Evolutionary conservation across 73 alveolate species (phyloP), one percentile per base, ranked within the genome.

Genomic region (Paraurostyla sp.): DNA sequence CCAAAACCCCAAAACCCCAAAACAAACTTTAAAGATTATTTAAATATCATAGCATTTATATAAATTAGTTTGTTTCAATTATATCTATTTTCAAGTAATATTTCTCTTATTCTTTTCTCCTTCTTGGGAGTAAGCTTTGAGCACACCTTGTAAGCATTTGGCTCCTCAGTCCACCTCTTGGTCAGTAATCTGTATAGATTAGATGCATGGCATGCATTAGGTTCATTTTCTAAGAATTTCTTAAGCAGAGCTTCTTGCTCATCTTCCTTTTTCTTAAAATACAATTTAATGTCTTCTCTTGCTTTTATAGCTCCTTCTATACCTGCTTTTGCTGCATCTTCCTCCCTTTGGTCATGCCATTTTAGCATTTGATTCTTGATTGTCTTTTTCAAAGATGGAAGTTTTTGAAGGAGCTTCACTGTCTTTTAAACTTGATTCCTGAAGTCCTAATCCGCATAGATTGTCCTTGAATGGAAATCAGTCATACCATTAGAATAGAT

Each of bases 171-270:
- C 93, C 93, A 85, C 50, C 65, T 41, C 69, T 85, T 85, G 0
- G 93, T 46, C 51, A 85, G 76, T 16, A 85, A 80, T 48, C 85
- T 20, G 38, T 71, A 69, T 45, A 85, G 59, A 51, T 85, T 85
- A 43, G 52, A 71, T 4, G 93, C 93, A 50, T 85, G 93, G 29
- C 78, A 58, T 3, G 93, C 93, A 16, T 71, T 48, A 18, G 88
- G 87, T 52, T 85, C 93, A 46, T 57, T 71, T 32, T 71, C 62
- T 22, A 85, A 40, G 25, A 83, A 32, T 36, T 63, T 62, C 60
- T 83, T 54, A 6, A 83, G n/a, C 57, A 42, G 18, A 4, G 60
- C 80, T 41, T 46, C 62, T 41, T 27, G 4, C 45, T 78, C 73
- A 22, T 52, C 80, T 27, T 78, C 89, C 33, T 78, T 60, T 27